These are phyloP conservation scores for Syzygium jambos DNA, from an alignment of 345 rosid genomes.

Conservation along the genomic window DNA sequence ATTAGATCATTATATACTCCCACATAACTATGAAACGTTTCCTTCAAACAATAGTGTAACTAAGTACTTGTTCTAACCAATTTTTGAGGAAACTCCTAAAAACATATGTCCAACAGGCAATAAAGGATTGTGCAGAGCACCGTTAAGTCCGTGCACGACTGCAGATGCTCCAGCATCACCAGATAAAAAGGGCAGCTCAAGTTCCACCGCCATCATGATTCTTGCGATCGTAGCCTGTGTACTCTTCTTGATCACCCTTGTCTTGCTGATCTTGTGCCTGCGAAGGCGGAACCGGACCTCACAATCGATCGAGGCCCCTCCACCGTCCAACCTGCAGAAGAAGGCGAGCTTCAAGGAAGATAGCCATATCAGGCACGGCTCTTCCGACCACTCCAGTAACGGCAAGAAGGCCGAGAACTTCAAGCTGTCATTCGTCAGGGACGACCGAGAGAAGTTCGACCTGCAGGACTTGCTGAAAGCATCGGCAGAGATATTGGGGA, in stretches of 20 bases:
- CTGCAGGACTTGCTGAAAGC: conserved; percentile 70
- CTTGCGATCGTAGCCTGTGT: conserved; percentile 12
- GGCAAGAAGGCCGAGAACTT: conserved; percentile 17
- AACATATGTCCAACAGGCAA: conserved; percentile 36
- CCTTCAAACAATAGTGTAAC: not conserved
- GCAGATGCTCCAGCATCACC: not conserved
- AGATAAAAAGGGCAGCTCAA: not conserved
- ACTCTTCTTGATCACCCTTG: conserved; percentile 9
- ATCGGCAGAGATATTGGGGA: conserved; percentile 84
- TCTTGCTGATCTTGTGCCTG: conserved; percentile 1
- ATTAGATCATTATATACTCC: not conserved
- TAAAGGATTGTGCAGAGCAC: conserved; percentile 56
- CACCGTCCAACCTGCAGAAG: conserved; percentile 32
- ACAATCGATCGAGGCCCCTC: conserved; percentile 27
- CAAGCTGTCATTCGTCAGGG: conserved; percentile 56
- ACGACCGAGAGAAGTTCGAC: conserved; percentile 64
- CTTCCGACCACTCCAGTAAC: conserved; percentile 9
- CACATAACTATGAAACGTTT: not conserved
- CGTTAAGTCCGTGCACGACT: conserved; percentile 18
- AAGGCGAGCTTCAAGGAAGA: conserved; percentile 29
- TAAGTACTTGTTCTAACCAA: not conserved
- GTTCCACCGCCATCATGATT: not conserved
- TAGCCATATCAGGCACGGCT: not conserved
- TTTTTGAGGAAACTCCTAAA: not conserved
- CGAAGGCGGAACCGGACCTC: conserved; percentile 2